Evolutionary conservation across 345 rosid species (phyloP).

Genomic region (Linum trigynum): DNA sequence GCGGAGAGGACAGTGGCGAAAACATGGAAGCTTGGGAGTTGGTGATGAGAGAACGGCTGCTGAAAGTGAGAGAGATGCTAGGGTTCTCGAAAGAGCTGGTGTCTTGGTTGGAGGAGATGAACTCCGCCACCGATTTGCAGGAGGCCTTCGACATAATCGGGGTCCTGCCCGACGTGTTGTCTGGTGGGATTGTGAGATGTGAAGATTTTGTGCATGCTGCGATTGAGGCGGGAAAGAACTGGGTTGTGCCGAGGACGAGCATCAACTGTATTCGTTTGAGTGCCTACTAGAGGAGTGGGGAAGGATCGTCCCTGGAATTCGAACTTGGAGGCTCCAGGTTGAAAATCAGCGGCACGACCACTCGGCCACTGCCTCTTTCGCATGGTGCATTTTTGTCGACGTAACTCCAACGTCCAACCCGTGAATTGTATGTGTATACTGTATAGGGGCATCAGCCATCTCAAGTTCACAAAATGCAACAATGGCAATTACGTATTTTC

Average conservation of each 20-base stretch:
- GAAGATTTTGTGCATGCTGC: slow-evolving; percentile 77
- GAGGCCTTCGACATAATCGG: slow-evolving; percentile 86
- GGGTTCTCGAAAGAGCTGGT: slow-evolving; percentile 77
- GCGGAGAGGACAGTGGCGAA: slow-evolving; percentile 28
- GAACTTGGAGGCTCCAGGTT: too few species aligned
- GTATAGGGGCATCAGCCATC: too few species aligned
- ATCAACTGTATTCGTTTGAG: too few species aligned
- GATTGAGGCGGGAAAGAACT: slow-evolving; percentile 50
- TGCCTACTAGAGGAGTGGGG: too few species aligned
- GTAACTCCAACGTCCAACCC: too few species aligned
- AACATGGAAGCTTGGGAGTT: slow-evolving; percentile 68
- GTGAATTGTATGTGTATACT: too few species aligned
- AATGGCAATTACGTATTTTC: too few species aligned
- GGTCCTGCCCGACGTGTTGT: slow-evolving; percentile 59
- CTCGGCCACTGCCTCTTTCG: too few species aligned
- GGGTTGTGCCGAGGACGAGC: slow-evolving; percentile 7
- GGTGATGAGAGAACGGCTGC: slow-evolving; percentile 60
- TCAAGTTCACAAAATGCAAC: too few species aligned
- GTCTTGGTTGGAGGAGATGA: slow-evolving; percentile 80
- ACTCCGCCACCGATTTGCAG: slow-evolving; percentile 60
- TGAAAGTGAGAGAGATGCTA: slow-evolving; percentile 70
- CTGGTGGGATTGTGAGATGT: slow-evolving; percentile 52
- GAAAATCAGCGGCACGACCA: too few species aligned
- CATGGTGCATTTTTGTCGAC: too few species aligned
- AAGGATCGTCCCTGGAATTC: too few species aligned